Conservation (phyloP, 352 stramenopile genomes). For the Thalassiosira ordinaria region DNA sequence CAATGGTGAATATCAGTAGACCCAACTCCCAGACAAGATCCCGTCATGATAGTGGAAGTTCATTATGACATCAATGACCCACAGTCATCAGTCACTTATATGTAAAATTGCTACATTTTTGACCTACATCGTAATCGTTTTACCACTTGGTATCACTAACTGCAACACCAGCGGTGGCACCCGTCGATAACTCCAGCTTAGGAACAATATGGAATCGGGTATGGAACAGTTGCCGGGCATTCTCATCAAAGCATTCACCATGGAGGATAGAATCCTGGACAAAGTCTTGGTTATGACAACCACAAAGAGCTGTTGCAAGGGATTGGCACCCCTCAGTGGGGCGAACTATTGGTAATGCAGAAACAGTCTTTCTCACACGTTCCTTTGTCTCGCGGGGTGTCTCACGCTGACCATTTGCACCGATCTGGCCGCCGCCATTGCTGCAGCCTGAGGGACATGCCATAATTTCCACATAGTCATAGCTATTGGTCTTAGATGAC, state of each 20-base stretch:
- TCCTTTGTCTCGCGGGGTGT: conserved; percentile 73
- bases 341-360: conserved; percentile 39
- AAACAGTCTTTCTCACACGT: conserved; percentile 59
- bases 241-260: conserved; percentile 32
- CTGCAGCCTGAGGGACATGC: conserved; percentile 97
- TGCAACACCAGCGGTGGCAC: conserved; percentile 74
- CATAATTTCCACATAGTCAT: conserved; percentile 98
- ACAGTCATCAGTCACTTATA: too few species aligned
- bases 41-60: too few species aligned
- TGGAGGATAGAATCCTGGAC: conserved; percentile 8
- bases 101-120: too few species aligned
- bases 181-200: conserved; percentile 77
- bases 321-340: conserved; percentile 6
- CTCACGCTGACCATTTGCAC: conserved; percentile 59
- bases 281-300: conserved; percentile 13
- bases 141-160: conserved; percentile 83
- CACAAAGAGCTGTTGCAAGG: conserved; percentile 15
- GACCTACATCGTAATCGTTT: too few species aligned
- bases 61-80: too few species aligned
- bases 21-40: too few species aligned
- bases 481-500: conserved; percentile 26
- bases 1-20: too few species aligned
- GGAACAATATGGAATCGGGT: conserved; percentile 81
- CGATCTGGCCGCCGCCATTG: conserved; percentile 94
- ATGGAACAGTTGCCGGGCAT: conserved; percentile 53